Evolutionary conservation across 805 yeast genomes (phyloP).

Genomic region (Wickerhamiella domercqiae): DNA sequence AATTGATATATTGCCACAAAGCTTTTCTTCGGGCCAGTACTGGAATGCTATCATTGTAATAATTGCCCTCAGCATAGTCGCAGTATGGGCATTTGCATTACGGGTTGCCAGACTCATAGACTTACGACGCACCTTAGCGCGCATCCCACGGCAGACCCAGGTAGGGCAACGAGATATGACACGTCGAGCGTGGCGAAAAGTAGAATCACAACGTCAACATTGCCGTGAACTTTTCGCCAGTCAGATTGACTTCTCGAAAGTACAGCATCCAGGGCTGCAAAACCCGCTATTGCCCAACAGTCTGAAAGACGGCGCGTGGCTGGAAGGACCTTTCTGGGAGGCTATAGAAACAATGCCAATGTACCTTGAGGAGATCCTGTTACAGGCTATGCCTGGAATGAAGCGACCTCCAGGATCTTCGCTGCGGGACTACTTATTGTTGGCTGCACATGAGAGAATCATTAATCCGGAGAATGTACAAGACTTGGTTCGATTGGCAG

Average conservation of each 20-base stretch:
- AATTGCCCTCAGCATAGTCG: slow-evolving; percentile 48
- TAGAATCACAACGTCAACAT: slow-evolving; percentile 26
- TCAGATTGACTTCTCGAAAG: slow-evolving; percentile 9
- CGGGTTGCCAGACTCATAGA: slow-evolving; percentile 46
- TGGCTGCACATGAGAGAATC: slow-evolving; percentile 20
- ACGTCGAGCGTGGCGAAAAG: slow-evolving; percentile 27
- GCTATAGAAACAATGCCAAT: slow-evolving; percentile 17
- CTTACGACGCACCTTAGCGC: slow-evolving; percentile 44
- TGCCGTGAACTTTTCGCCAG: slow-evolving; percentile 9
- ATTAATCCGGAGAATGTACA: slow-evolving; percentile 13
- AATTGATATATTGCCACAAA: slow-evolving; percentile 57
- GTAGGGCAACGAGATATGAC: slow-evolving; percentile 53
- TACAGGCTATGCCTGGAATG: slow-evolving; percentile 21
- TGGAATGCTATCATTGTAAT: slow-evolving; percentile 70
- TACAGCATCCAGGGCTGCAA: slow-evolving; percentile 16
- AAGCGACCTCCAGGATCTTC: slow-evolving; percentile 31
- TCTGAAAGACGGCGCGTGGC: slow-evolving; percentile 1
- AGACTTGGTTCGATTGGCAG: slow-evolving; percentile 26
- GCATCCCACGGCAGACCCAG: slow-evolving; percentile 65
- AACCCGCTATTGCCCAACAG: slow-evolving; percentile 10
- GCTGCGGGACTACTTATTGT: slow-evolving; percentile 39
- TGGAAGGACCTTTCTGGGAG: slow-evolving; percentile 19
- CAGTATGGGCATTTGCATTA: slow-evolving; percentile 34
- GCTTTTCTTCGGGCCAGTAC: slow-evolving; percentile 48
- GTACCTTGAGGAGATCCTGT: slow-evolving; percentile 16